These are phyloP conservation scores for Musa beccarii DNA, from an alignment of 176 grass and related monocot genomes.

Conservation along the genomic window DNA sequence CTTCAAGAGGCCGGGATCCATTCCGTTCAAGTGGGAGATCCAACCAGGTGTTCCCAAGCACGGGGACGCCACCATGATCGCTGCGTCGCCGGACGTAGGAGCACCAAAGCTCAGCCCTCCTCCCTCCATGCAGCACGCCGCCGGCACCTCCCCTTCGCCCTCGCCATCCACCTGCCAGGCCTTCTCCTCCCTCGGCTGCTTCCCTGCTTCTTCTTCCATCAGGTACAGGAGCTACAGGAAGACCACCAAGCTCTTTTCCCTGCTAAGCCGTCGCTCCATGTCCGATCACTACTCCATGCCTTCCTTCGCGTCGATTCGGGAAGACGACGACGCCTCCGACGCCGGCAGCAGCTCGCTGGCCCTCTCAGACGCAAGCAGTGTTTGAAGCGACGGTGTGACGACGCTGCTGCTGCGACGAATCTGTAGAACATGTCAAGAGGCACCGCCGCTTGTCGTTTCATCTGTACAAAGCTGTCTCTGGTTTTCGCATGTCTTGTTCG, in stretches of 20 bases:
- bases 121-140: not conserved
- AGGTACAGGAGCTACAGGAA: not conserved
- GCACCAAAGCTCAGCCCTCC: constrained; percentile 1
- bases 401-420: too few species aligned
- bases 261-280: not conserved
- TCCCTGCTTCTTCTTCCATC: not conserved
- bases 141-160: not conserved
- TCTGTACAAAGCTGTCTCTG: too few species aligned
- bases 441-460: too few species aligned
- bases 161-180: not conserved
- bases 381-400: too few species aligned
- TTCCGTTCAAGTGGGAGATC: constrained; percentile 20
- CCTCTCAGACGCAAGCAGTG: too few species aligned
- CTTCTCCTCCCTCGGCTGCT: not conserved
- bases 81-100: not conserved
- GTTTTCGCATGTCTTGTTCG: too few species aligned
- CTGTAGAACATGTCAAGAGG: too few species aligned
- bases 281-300: not conserved
- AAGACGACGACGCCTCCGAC: not conserved
- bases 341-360: not conserved
- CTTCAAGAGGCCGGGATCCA: constrained; percentile 10
- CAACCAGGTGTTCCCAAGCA: constrained; percentile 14
- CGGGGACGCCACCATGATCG: too few species aligned
- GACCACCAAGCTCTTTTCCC: not conserved
- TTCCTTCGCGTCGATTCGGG: not conserved